A percentile compares a stretch with the other conserved stretches of the same genome.
phyloP scores from a whole-genome alignment of 2,329 filamentous ascomycete genomes.

The Fusarium bactridioides region DNA sequence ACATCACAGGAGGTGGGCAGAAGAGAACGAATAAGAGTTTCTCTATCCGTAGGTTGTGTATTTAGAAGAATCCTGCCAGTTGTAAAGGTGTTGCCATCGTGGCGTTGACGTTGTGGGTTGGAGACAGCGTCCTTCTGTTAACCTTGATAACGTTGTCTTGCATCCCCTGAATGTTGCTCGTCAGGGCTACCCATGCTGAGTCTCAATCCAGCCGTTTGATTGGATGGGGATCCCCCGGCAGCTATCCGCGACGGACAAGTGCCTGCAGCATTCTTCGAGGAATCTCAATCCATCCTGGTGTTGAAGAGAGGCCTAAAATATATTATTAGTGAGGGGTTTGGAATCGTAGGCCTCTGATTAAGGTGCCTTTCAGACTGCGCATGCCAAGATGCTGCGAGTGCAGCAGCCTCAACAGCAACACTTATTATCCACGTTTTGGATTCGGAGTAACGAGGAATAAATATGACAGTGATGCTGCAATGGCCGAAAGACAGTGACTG shows the following conservation, averaged over 20 bases:
- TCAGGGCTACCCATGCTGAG: constrained; percentile 17
- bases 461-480: not conserved
- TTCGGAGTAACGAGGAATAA: not conserved
- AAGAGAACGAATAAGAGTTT: not conserved
- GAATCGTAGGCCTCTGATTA: not conserved
- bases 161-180: constrained; percentile 7
- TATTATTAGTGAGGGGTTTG: not conserved
- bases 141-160: constrained; percentile 18
- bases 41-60: not conserved
- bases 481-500: not conserved
- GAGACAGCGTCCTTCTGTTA: constrained; percentile 15
- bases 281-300: not conserved
- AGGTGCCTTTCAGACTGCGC: not conserved
- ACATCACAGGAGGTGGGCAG: constrained; percentile 4
- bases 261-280: constrained; percentile 8
- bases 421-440: not conserved
- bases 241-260: constrained; percentile 25
- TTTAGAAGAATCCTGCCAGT: not conserved
- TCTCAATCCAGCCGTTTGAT: not conserved
- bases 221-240: constrained; percentile 18
- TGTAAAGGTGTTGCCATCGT: not conserved
- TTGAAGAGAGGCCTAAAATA: not conserved
- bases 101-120: constrained; percentile 8
- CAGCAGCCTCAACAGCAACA: not conserved
- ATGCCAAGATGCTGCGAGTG: not conserved